These are phyloP conservation scores for Voacanga thouarsii DNA, from an alignment of 257 asterid species.

Conservation along the genomic window DNA sequence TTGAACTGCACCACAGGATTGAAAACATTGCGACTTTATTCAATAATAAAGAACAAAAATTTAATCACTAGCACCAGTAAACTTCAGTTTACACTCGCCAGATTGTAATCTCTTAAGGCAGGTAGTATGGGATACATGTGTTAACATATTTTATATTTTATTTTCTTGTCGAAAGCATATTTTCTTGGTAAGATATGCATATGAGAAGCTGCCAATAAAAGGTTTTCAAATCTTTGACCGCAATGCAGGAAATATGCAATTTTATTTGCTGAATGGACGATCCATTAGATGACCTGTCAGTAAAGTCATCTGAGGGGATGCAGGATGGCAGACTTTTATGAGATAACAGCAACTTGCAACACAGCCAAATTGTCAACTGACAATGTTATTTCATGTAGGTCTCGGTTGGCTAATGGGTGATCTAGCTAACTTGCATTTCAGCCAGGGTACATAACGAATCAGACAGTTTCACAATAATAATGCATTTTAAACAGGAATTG, in stretches of 20 bases:
- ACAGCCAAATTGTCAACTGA: neutral
- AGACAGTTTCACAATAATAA: neutral
- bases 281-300: too few relatives aligned
- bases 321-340: neutral
- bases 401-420: neutral
- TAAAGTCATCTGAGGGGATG: neutral
- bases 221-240: neutral
- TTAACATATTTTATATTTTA: too few relatives aligned
- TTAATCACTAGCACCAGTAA: neutral
- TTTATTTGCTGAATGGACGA: neutral
- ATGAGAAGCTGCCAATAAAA: neutral
- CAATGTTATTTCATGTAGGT: neutral
- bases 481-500: neutral
- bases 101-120: neutral
- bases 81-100: neutral
- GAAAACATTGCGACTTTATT: conserved; percentile 6
- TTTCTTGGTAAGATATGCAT: neutral
- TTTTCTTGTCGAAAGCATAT: neutral
- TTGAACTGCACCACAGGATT: conserved; percentile 54
- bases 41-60: neutral
- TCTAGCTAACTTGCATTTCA: neutral
- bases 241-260: neutral
- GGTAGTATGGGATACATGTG: too few relatives aligned
- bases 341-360: neutral
- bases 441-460: neutral